Evolutionary conservation across 2,329 filamentous ascomycete species (phyloP), one percentile per base, ranked within the genome.

Genomic region (Botrytis paeoniae): DNA sequence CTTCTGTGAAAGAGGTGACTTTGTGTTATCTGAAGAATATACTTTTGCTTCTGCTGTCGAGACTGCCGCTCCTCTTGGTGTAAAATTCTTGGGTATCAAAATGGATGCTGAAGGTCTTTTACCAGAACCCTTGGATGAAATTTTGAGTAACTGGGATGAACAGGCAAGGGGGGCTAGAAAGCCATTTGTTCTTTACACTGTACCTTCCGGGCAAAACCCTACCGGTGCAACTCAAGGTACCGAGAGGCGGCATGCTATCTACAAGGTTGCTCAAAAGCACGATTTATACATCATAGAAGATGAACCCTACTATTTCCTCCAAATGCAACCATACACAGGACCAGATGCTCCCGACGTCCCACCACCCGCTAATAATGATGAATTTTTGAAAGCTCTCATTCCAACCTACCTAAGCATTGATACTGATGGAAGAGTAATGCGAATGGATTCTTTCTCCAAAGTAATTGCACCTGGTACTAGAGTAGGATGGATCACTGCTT

Each of bases 361-460:
- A n/a, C 72, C 88, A 0, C 91, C 91, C 10, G 82, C 85, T 51
- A 88, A 84, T 20, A 88, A 93, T 71, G 88, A 91, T 6, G 90
- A 92, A 18, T 98, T 98, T 82, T 84, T 98, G 73, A 84, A 87
- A 18, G 85, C 88, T 4, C 86, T 97, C 9, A 86, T 94, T 7
- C 94, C 94, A 0, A 92, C 92, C 3, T 89, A 92, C 72, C 86
- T 97, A 45, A 93, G 89, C 82, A 86, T 98, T 78, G 95, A 98
- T 80, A 86, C 89, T 1, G 94, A 97, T 81, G 95, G 95, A 12
- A 92, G 95, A 75, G 95, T 98, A 51, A 86, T 97, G 84, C 92
- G 95, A 51, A 88, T 98, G 83, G 95, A 98, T 81, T 97, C 94
- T 0, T 97, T 98, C 83, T 97, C 93, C 79, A 98, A 98, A 84